Evolutionary conservation across 2,329 filamentous ascomycete species (phyloP), one percentile per base, ranked within the genome.

Genomic region (Cytospora piceicola): DNA sequence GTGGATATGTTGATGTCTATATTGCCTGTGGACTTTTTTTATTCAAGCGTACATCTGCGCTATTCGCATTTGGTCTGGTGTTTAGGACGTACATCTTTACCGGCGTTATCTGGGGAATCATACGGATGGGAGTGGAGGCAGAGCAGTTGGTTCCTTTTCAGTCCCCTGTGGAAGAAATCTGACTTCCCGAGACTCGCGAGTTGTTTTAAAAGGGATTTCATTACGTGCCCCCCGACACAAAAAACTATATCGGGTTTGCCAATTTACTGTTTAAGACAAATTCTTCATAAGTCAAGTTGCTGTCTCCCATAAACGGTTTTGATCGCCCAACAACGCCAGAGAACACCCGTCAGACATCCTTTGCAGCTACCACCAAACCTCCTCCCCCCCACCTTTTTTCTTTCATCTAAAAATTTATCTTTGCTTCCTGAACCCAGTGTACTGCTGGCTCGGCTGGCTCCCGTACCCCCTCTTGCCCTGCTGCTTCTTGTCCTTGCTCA

Each of bases 401-500:
- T 9, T 22, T 5, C n/a, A 11, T 46, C 42, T n/a, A 5, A n/a
- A n/a, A n/a, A n/a, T 29, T 27, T 46, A 65, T 22, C 29, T 34
- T n/a, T 67, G 55, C 34, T 58, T 65, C 34, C 63, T 65, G 59
- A 66, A 66, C n/a, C 66, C 63, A 29, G 62, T 67, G 39, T 61
- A 58, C 60, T 68, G 59, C 77, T 92, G 90, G 72, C 81, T 83
- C 29, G 90, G 90, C 79, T 96, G 92, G 73, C 90, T 93, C 58
- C 92, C 92, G 74, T 94, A 95, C 14, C 85, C 84, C 73, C 92
- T 81, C 49, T 86, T 87, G 58, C 85, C 83, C 67, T 85, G 76
- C 54, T 79, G 82, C 79, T 91, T 91, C 80, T 91, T 91, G 72
- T 90, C 88, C 70, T 88, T 82, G 73, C 86, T 84, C 87, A 95